phyloP scores from a whole-genome alignment of 129 eudicot species.

The Artemisia annua region DNA sequence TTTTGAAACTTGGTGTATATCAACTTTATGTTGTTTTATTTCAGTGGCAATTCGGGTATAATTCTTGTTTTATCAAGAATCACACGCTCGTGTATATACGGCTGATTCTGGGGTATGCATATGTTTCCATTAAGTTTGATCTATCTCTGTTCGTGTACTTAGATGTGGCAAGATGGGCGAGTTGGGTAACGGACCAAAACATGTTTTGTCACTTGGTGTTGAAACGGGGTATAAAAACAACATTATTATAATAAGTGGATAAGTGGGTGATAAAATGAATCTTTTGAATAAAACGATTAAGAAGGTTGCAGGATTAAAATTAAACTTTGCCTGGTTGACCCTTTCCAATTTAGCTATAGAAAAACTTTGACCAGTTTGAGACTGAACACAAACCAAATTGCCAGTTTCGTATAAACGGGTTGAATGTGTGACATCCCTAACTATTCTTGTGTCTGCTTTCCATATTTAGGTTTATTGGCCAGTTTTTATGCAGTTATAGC shows the following conservation, averaged over 20 bases:
- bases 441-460: conserved; percentile 4
- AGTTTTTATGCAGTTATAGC: conserved; percentile 96
- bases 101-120: conserved; percentile 66
- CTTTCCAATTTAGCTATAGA: not conserved
- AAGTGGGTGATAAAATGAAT: too few relatives aligned
- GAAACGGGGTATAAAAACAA: too few relatives aligned
- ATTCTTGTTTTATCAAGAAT: conserved; percentile 89
- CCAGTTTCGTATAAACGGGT: not conserved
- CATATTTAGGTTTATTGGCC: conserved; percentile 74
- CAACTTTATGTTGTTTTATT: conserved; percentile 19
- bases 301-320: not conserved
- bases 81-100: conserved; percentile 80
- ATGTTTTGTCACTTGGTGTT: too few relatives aligned
- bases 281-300: too few relatives aligned
- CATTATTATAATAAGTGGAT: too few relatives aligned
- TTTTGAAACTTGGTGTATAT: conserved; percentile 5
- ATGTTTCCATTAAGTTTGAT: conserved; percentile 12
- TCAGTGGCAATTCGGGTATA: conserved; percentile 98
- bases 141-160: not conserved
- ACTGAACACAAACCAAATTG: not conserved
- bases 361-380: not conserved
- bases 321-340: not conserved
- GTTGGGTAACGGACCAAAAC: not conserved
- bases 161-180: not conserved
- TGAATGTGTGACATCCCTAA: not conserved